These are phyloP conservation scores for Tolypocladium inflatum DNA, from an alignment of 2,329 filamentous ascomycete species.

Conservation along the genomic window DNA sequence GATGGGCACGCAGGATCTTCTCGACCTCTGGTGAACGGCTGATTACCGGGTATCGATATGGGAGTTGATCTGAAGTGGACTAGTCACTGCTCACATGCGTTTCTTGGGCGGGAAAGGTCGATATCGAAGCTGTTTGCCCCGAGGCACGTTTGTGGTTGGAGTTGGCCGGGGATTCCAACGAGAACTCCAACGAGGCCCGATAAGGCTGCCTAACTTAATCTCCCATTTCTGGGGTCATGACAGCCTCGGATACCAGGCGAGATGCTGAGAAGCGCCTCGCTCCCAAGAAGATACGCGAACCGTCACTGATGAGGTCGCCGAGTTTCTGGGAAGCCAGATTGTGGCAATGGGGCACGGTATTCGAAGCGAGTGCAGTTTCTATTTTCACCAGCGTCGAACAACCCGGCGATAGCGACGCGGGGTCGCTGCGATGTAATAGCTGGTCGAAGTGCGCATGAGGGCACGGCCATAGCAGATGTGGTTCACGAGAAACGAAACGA, in stretches of 20 bases:
- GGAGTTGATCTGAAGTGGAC: neutral
- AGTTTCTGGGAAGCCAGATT: neutral
- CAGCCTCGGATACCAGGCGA: neutral
- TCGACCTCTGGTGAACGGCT: slow-evolving; percentile 28
- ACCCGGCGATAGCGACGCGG: neutral
- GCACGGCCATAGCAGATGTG: neutral
- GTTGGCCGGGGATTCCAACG: neutral
- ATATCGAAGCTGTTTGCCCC: neutral
- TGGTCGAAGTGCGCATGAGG: neutral
- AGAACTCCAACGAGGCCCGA: neutral
- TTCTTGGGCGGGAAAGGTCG: neutral
- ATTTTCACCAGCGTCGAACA: neutral
- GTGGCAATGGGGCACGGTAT: neutral
- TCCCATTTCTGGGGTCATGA: neutral
- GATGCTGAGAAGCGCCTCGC: neutral
- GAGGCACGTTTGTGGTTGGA: neutral
- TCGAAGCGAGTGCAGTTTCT: neutral
- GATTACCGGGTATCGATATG: too few species aligned
- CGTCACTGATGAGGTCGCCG: neutral
- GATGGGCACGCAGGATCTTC: slow-evolving; percentile 33
- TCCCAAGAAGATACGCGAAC: neutral
- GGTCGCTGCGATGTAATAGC: neutral
- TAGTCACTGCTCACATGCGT: neutral
- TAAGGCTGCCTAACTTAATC: neutral
- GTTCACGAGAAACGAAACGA: neutral